Evolutionary conservation across 352 stramenopile species (phyloP).

Genomic region (Phytopythium ostracodes): DNA sequence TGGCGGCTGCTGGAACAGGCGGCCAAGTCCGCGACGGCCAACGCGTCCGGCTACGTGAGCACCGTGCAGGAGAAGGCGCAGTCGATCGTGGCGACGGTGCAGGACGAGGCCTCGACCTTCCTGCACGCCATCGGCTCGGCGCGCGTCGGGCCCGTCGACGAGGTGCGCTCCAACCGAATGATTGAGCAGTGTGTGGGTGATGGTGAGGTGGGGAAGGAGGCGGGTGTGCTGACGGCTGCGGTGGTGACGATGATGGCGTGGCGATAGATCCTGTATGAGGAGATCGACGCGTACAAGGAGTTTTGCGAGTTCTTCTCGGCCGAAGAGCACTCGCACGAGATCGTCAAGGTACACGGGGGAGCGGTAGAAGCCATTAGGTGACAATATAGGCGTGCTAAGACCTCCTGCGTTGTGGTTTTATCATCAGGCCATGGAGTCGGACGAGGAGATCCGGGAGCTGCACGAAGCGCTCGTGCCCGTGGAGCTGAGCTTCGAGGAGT

Average conservation of each 20-base stretch:
- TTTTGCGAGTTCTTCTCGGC: slow-evolving; percentile 62
- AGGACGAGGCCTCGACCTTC: slow-evolving; percentile 68
- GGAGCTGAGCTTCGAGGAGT: slow-evolving; percentile 78
- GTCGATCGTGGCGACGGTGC: slow-evolving; percentile 61
- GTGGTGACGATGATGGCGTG: background rate
- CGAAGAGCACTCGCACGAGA: slow-evolving; percentile 69
- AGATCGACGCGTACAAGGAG: slow-evolving; percentile 64
- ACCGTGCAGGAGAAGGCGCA: slow-evolving; percentile 76
- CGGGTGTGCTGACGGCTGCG: background rate
- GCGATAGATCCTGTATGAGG: slow-evolving; percentile 66
- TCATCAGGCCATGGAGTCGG: slow-evolving; percentile 35
- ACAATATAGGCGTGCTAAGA: too few relatives aligned
- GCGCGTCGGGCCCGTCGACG: slow-evolving; percentile 64
- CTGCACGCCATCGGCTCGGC: slow-evolving; percentile 54
- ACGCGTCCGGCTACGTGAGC: slow-evolving; percentile 66
- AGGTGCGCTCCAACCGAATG: too few relatives aligned
- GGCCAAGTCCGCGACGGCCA: slow-evolving; percentile 65
- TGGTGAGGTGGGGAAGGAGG: background rate
- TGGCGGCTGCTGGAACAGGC: slow-evolving; percentile 75
- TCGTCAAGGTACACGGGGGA: slow-evolving; percentile 30
- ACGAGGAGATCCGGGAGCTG: slow-evolving; percentile 49
- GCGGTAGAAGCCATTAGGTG: too few relatives aligned
- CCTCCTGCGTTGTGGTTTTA: background rate
- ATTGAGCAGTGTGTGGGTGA: background rate
- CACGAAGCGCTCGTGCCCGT: slow-evolving; percentile 72